These are phyloP conservation scores for Pseudopyricularia cyperi DNA, from an alignment of 2,329 filamentous ascomycete genomes.

Conservation along the genomic window DNA sequence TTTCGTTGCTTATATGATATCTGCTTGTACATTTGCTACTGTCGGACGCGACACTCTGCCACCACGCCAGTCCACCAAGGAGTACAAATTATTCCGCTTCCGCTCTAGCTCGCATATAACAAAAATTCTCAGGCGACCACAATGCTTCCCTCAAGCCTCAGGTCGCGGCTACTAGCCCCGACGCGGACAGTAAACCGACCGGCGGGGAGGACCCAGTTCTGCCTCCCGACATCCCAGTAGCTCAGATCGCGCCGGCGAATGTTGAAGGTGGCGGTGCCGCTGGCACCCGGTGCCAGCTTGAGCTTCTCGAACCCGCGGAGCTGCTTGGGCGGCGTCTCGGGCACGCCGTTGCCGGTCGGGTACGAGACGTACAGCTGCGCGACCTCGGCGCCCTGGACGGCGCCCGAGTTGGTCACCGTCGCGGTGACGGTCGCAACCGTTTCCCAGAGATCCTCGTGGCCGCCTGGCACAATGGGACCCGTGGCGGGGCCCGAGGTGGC, in stretches of 20 bases:
- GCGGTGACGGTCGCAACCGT: conserved; percentile 37
- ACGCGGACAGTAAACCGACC: conserved; percentile 28
- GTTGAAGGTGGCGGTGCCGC: conserved; percentile 32
- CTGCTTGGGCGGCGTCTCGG: conserved; percentile 29
- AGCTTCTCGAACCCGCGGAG: conserved; percentile 52
- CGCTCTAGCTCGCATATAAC: too few species aligned
- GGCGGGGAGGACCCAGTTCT: conserved; percentile 46
- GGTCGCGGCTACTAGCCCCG: conserved; percentile 32
- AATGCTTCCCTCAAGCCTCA: conserved; percentile 21
- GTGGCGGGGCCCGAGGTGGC: conserved; percentile 25
- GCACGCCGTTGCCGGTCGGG: conserved; percentile 19
- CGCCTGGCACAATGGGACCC: conserved; percentile 26
- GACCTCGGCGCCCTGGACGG: conserved; percentile 48
- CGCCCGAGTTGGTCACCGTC: conserved; percentile 52
- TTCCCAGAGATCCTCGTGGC: conserved; percentile 31
- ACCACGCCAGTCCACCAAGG: too few species aligned
- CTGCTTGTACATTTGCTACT: too few species aligned
- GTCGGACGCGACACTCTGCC: too few species aligned
- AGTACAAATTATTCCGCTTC: too few species aligned
- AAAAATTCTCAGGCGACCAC: not conserved
- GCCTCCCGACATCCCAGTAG: conserved; percentile 44
- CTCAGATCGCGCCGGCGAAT: conserved; percentile 49
- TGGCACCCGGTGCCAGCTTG: conserved; percentile 31
- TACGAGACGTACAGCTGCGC: conserved; percentile 45
- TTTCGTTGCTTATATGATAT: too few species aligned